Conservation (phyloP, 192 early-diverging fungal genomes). For the Spizellomyces punctatus region DNA sequence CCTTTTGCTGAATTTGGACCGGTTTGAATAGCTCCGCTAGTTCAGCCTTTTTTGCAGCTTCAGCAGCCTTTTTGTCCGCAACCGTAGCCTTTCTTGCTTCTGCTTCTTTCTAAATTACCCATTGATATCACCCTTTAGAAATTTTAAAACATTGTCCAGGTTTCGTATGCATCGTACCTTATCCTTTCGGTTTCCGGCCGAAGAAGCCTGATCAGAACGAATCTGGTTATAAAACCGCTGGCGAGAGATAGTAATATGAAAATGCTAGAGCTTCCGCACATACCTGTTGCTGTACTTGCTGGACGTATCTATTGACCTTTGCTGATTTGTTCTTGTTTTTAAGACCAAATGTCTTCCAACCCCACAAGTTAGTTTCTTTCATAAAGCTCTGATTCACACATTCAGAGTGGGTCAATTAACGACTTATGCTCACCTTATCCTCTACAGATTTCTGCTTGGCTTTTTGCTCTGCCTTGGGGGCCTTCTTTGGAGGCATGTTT, state of each 20-base stretch:
- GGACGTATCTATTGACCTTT: constrained; percentile 88
- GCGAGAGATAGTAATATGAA: background rate
- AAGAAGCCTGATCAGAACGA: constrained; percentile 11
- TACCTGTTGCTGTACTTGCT: constrained; percentile 86
- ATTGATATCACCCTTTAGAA: background rate
- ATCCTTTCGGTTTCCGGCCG: constrained; percentile 56
- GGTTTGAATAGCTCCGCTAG: constrained; percentile 90
- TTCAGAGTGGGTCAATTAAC: background rate
- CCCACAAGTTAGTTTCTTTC: background rate
- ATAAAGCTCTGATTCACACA: background rate
- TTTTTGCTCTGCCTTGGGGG: constrained; percentile 8
- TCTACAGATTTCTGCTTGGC: constrained; percentile 25
- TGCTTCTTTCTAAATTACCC: constrained; percentile 57
- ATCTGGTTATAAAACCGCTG: background rate
- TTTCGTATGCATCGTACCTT: constrained; percentile 24
- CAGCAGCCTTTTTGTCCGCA: constrained; percentile 71
- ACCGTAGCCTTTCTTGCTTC: constrained; percentile 66
- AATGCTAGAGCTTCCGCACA: background rate
- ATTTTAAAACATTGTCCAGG: background rate
- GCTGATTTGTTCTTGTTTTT: constrained; percentile 98
- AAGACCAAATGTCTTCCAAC: constrained; percentile 87
- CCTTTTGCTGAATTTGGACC: constrained; percentile 82
- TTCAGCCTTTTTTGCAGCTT: constrained; percentile 89
- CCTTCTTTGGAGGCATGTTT: constrained; percentile 32
- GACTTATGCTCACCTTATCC: constrained; percentile 10